These are phyloP conservation scores for Fusarium sublunatum DNA, from an alignment of 2,329 filamentous ascomycete genomes.

Conservation along the genomic window DNA sequence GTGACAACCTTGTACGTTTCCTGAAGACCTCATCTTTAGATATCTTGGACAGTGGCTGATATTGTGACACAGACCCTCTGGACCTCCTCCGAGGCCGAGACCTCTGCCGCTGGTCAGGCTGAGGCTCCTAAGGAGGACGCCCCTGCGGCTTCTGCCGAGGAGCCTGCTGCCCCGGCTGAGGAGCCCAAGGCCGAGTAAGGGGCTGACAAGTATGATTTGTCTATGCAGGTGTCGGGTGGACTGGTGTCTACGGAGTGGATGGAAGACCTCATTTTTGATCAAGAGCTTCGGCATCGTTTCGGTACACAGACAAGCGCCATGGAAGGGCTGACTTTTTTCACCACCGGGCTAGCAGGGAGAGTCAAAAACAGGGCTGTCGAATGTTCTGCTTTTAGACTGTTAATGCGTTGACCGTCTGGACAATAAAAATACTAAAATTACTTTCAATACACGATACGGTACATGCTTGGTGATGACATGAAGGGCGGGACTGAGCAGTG, in stretches of 20 bases:
- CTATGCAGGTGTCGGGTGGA: slow-evolving; percentile 59
- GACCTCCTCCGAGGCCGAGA: slow-evolving; percentile 98
- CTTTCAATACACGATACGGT: slow-evolving; percentile 51
- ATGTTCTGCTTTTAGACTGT: slow-evolving; percentile 66
- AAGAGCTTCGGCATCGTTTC: slow-evolving; percentile 62
- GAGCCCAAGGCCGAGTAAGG: slow-evolving; percentile 78
- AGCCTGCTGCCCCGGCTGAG: slow-evolving; percentile 65
- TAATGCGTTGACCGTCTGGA: slow-evolving; percentile 67
- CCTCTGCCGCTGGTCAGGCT: slow-evolving; percentile 67
- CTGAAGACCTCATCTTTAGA: too few species aligned
- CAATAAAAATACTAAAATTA: slow-evolving; percentile 65
- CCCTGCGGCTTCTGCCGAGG: slow-evolving; percentile 66
- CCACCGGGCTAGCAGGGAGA: slow-evolving; percentile 54
- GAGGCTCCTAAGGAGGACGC: slow-evolving; percentile 61
- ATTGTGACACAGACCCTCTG: slow-evolving; percentile 80
- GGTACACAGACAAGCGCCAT: slow-evolving; percentile 57
- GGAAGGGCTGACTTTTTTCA: slow-evolving; percentile 51
- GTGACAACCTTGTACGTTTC: slow-evolving; percentile 86
- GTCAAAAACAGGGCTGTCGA: slow-evolving; percentile 60
- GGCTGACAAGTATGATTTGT: slow-evolving; percentile 43
- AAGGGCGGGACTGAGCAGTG: neutral
- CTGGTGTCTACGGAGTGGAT: slow-evolving; percentile 74
- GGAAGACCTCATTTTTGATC: slow-evolving; percentile 66
- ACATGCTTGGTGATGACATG: slow-evolving; percentile 30
- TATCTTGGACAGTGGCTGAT: slow-evolving; percentile 46